These are phyloP conservation scores for Ganoderma multipileum DNA, from an alignment of 1,284 basidiomycete genomes.

Conservation along the genomic window DNA sequence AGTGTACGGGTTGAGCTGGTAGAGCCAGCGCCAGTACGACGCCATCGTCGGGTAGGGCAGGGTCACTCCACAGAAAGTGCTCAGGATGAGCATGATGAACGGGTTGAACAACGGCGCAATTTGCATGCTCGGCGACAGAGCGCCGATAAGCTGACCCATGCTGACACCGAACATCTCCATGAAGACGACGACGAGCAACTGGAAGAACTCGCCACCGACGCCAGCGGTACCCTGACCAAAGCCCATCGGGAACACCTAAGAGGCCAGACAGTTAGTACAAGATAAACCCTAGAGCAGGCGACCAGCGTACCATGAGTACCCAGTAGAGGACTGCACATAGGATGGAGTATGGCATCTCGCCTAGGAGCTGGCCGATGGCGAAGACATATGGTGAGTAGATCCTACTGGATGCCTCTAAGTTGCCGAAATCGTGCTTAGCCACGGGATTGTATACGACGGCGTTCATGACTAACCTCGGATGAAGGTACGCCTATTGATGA, in stretches of 20 bases:
- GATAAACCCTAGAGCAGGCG: neutral
- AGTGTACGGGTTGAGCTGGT: conserved; percentile 75
- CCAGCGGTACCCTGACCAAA: conserved; percentile 73
- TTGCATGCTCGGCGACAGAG: conserved; percentile 77
- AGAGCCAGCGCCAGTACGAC: conserved; percentile 84
- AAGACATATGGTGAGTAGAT: conserved; percentile 86
- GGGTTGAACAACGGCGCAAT: conserved; percentile 86
- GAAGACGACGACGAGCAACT: conserved; percentile 74
- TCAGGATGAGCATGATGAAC: conserved; percentile 72
- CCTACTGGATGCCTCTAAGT: conserved; percentile 69
- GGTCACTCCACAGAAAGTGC: conserved; percentile 83
- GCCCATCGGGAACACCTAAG: conserved; percentile 70
- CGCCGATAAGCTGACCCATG: conserved; percentile 78
- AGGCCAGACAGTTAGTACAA: conserved; percentile 26
- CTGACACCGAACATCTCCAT: conserved; percentile 81
- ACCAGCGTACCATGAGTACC: conserved; percentile 65
- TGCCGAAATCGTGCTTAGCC: conserved; percentile 7
- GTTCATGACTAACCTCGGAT: conserved; percentile 58
- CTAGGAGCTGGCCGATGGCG: conserved; percentile 81
- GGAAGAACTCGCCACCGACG: conserved; percentile 75
- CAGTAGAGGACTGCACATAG: conserved; percentile 80
- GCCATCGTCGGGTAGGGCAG: conserved; percentile 75
- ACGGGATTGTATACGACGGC: neutral
- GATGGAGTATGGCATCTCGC: conserved; percentile 84
- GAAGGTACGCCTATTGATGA: conserved; percentile 77